Base-by-base conservation (phyloP, 2,329 filamentous ascomycete species). In the Daldinia eschscholtzii region DNA sequence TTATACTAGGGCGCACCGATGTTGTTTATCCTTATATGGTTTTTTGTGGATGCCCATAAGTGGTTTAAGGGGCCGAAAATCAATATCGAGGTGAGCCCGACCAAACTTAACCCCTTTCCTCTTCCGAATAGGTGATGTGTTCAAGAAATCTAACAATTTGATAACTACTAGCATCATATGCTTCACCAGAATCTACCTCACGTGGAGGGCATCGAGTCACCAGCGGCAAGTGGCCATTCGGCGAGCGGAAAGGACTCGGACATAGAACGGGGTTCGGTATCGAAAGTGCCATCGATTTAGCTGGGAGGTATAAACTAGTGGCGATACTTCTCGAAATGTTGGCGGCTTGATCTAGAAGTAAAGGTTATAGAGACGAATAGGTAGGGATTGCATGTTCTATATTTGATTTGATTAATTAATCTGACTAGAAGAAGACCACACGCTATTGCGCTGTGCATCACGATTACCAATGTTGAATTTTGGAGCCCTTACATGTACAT, bases 31-130 rank as follows among this genome's bases (percentile, higher is more conserved):
- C 79, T 84, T 2, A 78, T 89, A 13, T 92, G 89, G 88, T 92
- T 89, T 83, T 80, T 87, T 44, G 79, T 92, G 4, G 85, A 86
- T 71, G 90, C 90, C 9, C 83, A 83, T 56, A 89, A 87, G 74
- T 92, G 90, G 90, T 92, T 92, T 79, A 90, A 87, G 74, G 90
- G 90, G 0, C 90, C 90, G 0, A 91, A 88, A 80, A 86, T 92
- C 68, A 92, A 92, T 73, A 81, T 92, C 28, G 85, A 88, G 65
- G 76, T 77, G 71, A 59, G 71, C 53, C 18, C 20, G 0, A 12
- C 23, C 4, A 4, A 4, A 18, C 2, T 42, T 61, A 18, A 20
- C 41, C 28, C 18, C 23, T n/a, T 35, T 62, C 42, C 23, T 23
- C 20, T 6, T 12, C 23, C 12, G 26, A 26, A 41, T 10, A 33